Evolutionary conservation across 345 rosid genomes (phyloP), one percentile per base, ranked within the genome.

Genomic region (Leavenworthia alabamica): DNA sequence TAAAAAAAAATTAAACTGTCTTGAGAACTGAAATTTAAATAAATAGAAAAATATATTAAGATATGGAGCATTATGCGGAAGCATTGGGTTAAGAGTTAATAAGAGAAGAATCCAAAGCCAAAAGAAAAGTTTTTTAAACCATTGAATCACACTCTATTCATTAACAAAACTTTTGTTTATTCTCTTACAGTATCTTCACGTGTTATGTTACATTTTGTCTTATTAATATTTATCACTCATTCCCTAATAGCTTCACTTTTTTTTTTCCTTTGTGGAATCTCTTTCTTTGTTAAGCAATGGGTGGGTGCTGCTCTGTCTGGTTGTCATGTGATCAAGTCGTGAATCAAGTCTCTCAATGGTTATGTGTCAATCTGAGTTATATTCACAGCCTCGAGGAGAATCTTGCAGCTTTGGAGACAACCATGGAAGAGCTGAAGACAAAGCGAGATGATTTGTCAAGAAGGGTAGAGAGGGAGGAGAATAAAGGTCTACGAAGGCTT

Each of bases 361-460:
- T 48, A 23, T 48, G 53, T 15, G 56, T 23, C 27, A 29, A 51
- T 17, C 14, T 3, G 16, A 64, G 32, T 15, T 52, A 24, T 15
- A 33, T 66, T 12, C 28, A 43, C 22, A 56, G 24, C 14, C 56
- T 66, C 11, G n/a, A 56, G 39, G 27, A 55, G 43, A 47, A 47
- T 61, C 22, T 61, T 0, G 3, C 39, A 0, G 56, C 56, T 33
- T 3, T 47, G 9, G 14, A 36, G 15, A 17, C 0, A 29, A 16
- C 6, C 29, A 44, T 41, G 42, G 56, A 7, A 4, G 56, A 36
- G 0, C 17, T 69, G 3, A 28, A 3, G 26, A 48, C 43, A 5
- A 12, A 0, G 28, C 35, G 36, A 7, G 28, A 49, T 13, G 74
- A 61, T 32, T 7, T 66, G 31, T 15, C 7, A 16, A 28, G 27